Base-by-base conservation (phyloP, 495 filamentous ascomycete species). In the Tetracladium setigerum region DNA sequence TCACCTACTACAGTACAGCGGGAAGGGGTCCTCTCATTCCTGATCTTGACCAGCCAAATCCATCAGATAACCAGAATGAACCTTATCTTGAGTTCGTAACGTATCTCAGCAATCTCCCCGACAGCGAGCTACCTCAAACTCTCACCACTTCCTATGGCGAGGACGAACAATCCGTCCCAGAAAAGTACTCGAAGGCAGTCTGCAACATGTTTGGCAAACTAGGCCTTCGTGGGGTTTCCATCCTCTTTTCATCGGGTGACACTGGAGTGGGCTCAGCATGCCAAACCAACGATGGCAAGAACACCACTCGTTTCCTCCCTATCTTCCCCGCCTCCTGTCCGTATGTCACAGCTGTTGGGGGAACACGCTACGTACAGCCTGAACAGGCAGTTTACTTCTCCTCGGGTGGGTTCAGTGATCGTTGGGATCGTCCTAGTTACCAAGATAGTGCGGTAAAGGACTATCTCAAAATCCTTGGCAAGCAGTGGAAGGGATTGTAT, bases 61-160 rank as follows among this genome's bases (percentile, higher is more conserved):
- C 56, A 5, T 33, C 24, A 4, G 15, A 34, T 4, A 57, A 81
- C 52, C 62, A 75, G 31, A 90, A 89, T 56, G 87, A 95, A 68
- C 88, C 88, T 0, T 95, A 89, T 58, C 72, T 95, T 3, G 84
- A 91, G 30, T 86, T 86, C 55, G 73, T 92, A 24, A 74, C 79
- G 15, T 85, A 82, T 54, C 63, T 95, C 5, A 64, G 86, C 0
- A 65, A 73, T 0, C 79, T 87, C 46, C 11, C 33, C 14, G 22
- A 45, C 32, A 60, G 66, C 0, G 70, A 84, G 24, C 69, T 95
- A 2, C 88, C 89, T 0, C 78, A 83, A 0, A 80, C 87, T 5
- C 67, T 95, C 9, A 77, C 79, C 8, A 87, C 84, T 41, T 85
- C 81, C 14, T 95, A 95, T 51, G 78, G 79, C 14, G 82, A 85